Percentiles rank a stretch among this genome's conserved stretches.
phyloP scores from a whole-genome alignment of 768 basidiomycete species.

The Collybia mongolica region DNA sequence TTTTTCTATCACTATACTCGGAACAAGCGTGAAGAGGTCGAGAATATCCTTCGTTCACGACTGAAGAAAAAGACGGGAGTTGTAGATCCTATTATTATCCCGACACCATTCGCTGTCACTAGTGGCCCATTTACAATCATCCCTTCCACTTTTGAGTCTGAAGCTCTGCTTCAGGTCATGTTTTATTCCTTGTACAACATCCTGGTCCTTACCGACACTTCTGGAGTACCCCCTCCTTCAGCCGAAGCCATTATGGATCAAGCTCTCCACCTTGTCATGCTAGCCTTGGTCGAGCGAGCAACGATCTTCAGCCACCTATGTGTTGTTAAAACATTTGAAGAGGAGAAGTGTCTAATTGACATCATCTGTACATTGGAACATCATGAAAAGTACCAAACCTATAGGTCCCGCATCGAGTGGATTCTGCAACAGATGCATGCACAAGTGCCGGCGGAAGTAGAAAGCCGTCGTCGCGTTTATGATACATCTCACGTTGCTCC shows the following conservation, averaged over 20 bases:
- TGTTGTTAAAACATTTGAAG: conserved; percentile 53
- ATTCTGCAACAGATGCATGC: conserved; percentile 61
- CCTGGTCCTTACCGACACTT: conserved; percentile 58
- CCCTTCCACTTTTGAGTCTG: conserved; percentile 62
- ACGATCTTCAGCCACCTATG: conserved; percentile 60
- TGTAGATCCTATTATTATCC: conserved; percentile 72
- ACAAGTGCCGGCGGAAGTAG: conserved; percentile 59
- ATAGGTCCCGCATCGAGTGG: conserved; percentile 73
- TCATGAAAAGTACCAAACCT: conserved; percentile 72
- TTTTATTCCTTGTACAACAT: conserved; percentile 82
- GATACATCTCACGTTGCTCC: conserved; percentile 30
- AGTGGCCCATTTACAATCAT: conserved; percentile 71
- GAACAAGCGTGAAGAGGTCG: conserved; percentile 92
- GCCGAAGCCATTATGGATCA: conserved; percentile 92
- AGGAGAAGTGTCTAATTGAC: conserved; percentile 62
- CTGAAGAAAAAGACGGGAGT: conserved; percentile 63
- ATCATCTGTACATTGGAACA: conserved; percentile 77
- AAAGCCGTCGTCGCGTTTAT: conserved; percentile 41
- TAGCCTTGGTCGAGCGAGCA: conserved; percentile 74
- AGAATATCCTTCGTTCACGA: conserved; percentile 66
- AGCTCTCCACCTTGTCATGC: conserved; percentile 81
- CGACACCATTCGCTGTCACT: conserved; percentile 63
- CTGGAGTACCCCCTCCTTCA: conserved; percentile 64
- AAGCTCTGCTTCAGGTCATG: conserved; percentile 75
- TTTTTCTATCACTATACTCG: conserved; percentile 96